Percentiles rank a stretch among this genome's conserved stretches.
These are phyloP conservation scores for Leucocoprinus leucothites DNA, from an alignment of 768 basidiomycete species.

Conservation along the genomic window DNA sequence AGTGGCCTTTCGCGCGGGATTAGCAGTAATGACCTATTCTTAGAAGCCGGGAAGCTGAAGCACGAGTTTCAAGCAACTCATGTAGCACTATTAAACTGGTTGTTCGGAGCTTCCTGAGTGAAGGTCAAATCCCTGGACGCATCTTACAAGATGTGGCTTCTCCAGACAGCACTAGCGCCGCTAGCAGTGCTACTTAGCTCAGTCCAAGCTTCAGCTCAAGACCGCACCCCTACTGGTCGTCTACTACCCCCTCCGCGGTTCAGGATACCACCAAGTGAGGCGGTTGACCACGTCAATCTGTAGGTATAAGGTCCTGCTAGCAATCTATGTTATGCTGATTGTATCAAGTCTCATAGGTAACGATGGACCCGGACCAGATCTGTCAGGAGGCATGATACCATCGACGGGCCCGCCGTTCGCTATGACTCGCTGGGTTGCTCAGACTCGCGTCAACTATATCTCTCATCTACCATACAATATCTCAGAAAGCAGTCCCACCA, in stretches of 20 bases:
- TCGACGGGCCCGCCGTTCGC: slow-evolving; percentile 74
- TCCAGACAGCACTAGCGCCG: neutral
- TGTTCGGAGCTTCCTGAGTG: too few relatives aligned
- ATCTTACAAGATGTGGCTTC: neutral
- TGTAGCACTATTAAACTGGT: too few relatives aligned
- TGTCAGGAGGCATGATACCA: slow-evolving; percentile 76
- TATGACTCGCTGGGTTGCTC: slow-evolving; percentile 84
- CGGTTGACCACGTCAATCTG: slow-evolving; percentile 8
- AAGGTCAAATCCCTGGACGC: too few relatives aligned
- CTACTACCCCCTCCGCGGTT: slow-evolving; percentile 6
- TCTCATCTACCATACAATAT: slow-evolving; percentile 65
- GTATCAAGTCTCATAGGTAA: slow-evolving; percentile 55
- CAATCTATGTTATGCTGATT: too few relatives aligned
- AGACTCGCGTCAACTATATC: slow-evolving; percentile 72
- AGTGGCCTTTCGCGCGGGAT: too few relatives aligned
- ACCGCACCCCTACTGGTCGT: slow-evolving; percentile 5
- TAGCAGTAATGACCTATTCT: too few relatives aligned
- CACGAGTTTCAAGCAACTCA: neutral
- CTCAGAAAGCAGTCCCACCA: slow-evolving; percentile 38
- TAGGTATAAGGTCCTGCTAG: neutral
- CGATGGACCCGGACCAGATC: slow-evolving; percentile 64
- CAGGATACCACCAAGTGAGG: slow-evolving; percentile 2
- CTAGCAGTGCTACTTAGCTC: neutral
- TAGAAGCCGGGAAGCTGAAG: neutral
- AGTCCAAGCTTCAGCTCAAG: neutral